Evolutionary conservation across 2,329 filamentous ascomycete genomes (phyloP).

Genomic region (Neofusicoccum umdonicola): DNA sequence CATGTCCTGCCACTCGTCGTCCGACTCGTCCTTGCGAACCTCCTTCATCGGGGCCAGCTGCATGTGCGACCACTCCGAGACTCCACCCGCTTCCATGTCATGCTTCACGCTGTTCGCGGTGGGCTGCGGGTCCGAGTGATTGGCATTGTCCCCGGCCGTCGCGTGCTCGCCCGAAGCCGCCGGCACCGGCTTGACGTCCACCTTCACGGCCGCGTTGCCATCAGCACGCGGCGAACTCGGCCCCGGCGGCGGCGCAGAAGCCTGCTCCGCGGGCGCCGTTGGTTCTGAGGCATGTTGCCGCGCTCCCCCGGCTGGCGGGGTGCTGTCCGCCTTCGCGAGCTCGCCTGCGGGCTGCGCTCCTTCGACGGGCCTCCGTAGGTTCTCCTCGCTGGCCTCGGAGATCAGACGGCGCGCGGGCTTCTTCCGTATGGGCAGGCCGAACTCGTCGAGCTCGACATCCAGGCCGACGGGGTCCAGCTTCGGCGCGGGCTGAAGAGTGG

Average conservation of each 20-base stretch:
- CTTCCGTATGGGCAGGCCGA: constrained; percentile 62
- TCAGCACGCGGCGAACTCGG: not conserved
- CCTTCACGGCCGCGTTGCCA: not conserved
- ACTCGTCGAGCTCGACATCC: constrained; percentile 62
- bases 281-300: not conserved
- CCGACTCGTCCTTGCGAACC: constrained; percentile 55
- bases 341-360: constrained; percentile 28
- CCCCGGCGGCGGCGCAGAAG: not conserved
- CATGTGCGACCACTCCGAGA: constrained; percentile 90
- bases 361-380: constrained; percentile 27
- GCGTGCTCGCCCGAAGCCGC: not conserved
- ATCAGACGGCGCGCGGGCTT: constrained; percentile 28
- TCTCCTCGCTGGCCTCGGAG: constrained; percentile 29
- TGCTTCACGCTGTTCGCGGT: not conserved
- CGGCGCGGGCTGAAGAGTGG: not conserved
- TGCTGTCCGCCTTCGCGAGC: constrained; percentile 19
- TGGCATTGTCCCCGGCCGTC: not conserved
- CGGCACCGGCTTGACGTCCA: constrained; percentile 1
- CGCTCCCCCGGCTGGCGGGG: not conserved
- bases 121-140: not conserved
- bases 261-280: constrained; percentile 4
- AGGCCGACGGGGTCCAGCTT: constrained; percentile 4
- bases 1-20: constrained; percentile 91
- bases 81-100: constrained; percentile 30
- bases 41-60: constrained; percentile 55